These are phyloP conservation scores for Pythium aristosporum DNA, from an alignment of 352 stramenopile species.

Conservation along the genomic window DNA sequence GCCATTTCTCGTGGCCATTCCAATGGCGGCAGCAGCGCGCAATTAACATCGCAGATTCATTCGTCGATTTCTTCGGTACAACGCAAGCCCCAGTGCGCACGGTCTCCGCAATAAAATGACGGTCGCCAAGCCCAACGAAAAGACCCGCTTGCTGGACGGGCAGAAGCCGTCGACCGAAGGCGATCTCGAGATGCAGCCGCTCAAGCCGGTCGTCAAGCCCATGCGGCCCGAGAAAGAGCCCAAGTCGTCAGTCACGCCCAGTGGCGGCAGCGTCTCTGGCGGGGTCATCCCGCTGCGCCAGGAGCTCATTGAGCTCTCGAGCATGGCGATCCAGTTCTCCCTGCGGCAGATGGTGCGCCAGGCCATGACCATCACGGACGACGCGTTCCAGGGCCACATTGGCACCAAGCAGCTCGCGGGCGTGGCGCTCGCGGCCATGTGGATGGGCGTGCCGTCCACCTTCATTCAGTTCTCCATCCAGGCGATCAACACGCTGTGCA, in stretches of 20 bases:
- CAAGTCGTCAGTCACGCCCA: neutral
- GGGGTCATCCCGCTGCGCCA: slow-evolving; percentile 34
- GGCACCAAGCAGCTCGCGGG: slow-evolving; percentile 46
- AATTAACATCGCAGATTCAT: slow-evolving; percentile 3
- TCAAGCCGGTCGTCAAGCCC: slow-evolving; percentile 18
- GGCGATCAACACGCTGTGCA: slow-evolving; percentile 50
- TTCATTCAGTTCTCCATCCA: slow-evolving; percentile 53
- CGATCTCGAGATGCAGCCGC: slow-evolving; percentile 28
- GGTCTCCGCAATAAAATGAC: slow-evolving; percentile 9
- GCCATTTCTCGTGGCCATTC: neutral
- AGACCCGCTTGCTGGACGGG: slow-evolving; percentile 21
- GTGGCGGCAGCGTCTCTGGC: slow-evolving; percentile 1
- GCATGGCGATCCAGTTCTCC: slow-evolving; percentile 45
- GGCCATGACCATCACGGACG: slow-evolving; percentile 47
- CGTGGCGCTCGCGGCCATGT: slow-evolving; percentile 43
- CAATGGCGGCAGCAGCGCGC: no score
- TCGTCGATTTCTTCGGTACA: slow-evolving; percentile 5
- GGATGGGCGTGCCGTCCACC: slow-evolving; percentile 45
- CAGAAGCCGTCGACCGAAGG: neutral
- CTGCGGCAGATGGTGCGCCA: slow-evolving; percentile 46
- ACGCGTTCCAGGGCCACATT: slow-evolving; percentile 45
- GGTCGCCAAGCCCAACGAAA: slow-evolving; percentile 19
- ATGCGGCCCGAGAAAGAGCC: slow-evolving; percentile 8
- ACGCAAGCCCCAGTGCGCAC: neutral
- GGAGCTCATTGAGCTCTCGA: slow-evolving; percentile 38